Evolutionary conservation across 139 green algal species (phyloP), one percentile per base, ranked within the genome.

Genomic region (Chlamydomonas schloesseri): DNA sequence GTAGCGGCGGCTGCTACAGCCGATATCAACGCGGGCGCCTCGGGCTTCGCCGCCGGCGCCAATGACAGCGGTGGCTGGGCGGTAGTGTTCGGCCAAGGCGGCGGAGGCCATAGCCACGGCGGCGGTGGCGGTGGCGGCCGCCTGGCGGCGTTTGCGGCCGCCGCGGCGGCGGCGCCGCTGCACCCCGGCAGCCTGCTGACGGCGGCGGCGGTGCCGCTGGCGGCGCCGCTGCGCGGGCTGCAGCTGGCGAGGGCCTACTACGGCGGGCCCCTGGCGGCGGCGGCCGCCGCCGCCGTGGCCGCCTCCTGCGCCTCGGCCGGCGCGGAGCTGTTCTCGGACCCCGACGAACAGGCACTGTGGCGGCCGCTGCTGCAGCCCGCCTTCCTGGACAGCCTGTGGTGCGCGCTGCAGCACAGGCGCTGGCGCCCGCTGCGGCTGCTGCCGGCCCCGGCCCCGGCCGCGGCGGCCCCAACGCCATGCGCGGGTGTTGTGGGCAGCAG

Each of bases 181-280:
- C 42, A 67, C 69, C 71, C 71, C n/a, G 87, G 77, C 73, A 83
- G 79, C 68, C 36, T 84, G 68, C 67, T 86, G n/a, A 75, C 71
- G 24, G 46, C 26, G 60, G 3, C 36, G 26, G 75, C 75, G 9
- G 24, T 50, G 60, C 67, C 34, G 70, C 69, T 13, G 26, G 58
- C 91, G 21, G 68, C 90, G 24, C 69, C 85, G 53, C 86, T 95
- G 50, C 83, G 75, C 50, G 91, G 91, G 57, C 78, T 96, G 62
- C 69, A 81, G 62, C 77, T 95, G 42, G 90, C 84, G 4, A 55
- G 90, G 13, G 73, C 89, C 29, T 83, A 91, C 33, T 82, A 90
- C 73, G 75, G 74, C 65, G 57, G 73, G 18, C 34, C 60, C 26
- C 31, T 75, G 60, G 57, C 60, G 84, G 76, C 67, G 68, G 65